Conservation (phyloP, 495 filamentous ascomycete species). For the Rhypophila decipiens region DNA sequence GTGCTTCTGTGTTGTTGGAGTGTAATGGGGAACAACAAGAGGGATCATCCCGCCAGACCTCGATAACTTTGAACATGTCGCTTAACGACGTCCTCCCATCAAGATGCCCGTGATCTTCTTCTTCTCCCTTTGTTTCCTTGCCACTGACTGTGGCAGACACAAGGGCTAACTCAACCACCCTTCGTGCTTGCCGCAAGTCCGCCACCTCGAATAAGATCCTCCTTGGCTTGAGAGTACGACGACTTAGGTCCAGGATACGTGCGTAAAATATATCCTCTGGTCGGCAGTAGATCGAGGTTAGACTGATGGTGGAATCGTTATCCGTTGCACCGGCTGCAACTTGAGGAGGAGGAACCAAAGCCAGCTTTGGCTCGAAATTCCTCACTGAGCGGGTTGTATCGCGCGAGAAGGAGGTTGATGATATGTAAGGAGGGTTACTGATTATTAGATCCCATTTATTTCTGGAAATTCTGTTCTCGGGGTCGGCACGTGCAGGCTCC, state of each 20-base stretch:
- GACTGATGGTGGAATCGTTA: not conserved
- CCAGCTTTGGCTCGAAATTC: constrained; percentile 68
- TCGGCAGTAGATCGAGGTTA: not conserved
- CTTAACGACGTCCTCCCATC: too few species aligned
- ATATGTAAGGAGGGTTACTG: constrained; percentile 91
- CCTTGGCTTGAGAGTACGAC: constrained; percentile 23
- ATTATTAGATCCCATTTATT: constrained; percentile 67
- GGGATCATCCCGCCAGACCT: constrained; percentile 23
- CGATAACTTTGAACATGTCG: constrained; percentile 4
- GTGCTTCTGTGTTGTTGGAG: not conserved
- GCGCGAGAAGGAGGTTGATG: constrained; percentile 46
- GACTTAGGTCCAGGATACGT: constrained; percentile 37
- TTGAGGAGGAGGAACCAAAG: constrained; percentile 57
- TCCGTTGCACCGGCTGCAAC: constrained; percentile 43
- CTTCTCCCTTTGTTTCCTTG: not conserved
- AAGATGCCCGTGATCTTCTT: not conserved
- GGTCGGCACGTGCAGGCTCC: too few species aligned
- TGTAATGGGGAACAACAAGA: too few species aligned
- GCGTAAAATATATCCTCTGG: constrained; percentile 55
- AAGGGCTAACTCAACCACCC: constrained; percentile 38
- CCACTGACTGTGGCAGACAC: not conserved
- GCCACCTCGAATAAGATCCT: constrained; percentile 54
- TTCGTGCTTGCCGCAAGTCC: constrained; percentile 51
- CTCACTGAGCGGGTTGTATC: constrained; percentile 65
- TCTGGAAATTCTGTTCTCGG: too few species aligned